Base-by-base conservation (phyloP, 2,329 filamentous ascomycete genomes). In the Colletotrichum tabaci region DNA sequence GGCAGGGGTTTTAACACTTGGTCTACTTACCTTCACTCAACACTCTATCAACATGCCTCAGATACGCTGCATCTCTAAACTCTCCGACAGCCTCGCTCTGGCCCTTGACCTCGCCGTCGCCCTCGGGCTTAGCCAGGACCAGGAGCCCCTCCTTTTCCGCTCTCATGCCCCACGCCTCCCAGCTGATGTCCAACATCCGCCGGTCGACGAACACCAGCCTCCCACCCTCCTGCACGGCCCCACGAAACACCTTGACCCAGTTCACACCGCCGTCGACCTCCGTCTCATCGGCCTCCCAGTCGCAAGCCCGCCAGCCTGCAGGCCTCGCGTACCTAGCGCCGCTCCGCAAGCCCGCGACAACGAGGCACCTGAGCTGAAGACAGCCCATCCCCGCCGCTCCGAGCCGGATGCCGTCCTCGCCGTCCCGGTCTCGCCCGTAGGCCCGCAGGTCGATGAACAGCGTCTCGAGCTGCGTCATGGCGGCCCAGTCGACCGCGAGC, bases 241-340 rank as follows among this genome's bases (percentile, higher is more conserved):
- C 65, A 23, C 57, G 46, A 40, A 74, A 69, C 57, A 55, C 69
- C 55, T 67, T 64, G 58, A 70, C 61, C 70, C 72, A 73, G 26
- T 73, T 73, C n/a, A 73, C 26, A 26, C 21, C 46, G 46, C 57
- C 60, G 7, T 60, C 65, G 6, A 46, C 47, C 49, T 72, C 46
- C 18, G 42, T 26, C 6, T 70, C 70, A 13, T 66, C 70, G 13
- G 18, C 47, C 42, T 66, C 60, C 66, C 58, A 62, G 12, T 52
- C 66, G n/a, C 52, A 53, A 4, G 12, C 2, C 44, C 38, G 15
- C 47, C 57, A 58, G 10, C 68, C 56, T 8, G 35, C 46, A 7
- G 49, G 15, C 23, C 56, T 42, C 18, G 9, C 26, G 40, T 63
- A 61, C 18, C 47, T 15, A 2, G 30, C n/a, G 5, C 62, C 56